phyloP scores from a whole-genome alignment of 257 asterid genomes.

The Fraxinus quadrangulata region DNA sequence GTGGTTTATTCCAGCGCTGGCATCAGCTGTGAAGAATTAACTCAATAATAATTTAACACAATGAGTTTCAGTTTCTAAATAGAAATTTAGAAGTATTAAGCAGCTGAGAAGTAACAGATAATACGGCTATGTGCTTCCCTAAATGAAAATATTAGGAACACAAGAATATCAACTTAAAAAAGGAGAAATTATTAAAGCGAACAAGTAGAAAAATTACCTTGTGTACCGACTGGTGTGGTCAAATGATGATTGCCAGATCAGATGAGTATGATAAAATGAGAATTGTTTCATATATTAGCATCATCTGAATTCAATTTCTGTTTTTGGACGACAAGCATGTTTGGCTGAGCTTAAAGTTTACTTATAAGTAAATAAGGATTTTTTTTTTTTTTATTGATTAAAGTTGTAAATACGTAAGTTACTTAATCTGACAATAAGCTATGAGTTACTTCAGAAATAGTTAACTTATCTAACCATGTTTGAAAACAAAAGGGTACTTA shows the following conservation, averaged over 20 bases:
- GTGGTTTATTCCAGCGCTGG: not conserved
- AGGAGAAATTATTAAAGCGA: not conserved
- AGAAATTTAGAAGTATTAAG: not conserved
- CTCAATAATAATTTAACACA: not conserved
- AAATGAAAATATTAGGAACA: not conserved
- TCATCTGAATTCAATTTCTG: slow-evolving; percentile 20
- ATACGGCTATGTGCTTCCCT: not conserved
- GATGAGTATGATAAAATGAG: slow-evolving; percentile 35
- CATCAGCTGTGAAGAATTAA: too few species aligned
- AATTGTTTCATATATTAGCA: slow-evolving; percentile 36
- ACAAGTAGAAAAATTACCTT: slow-evolving; percentile 48
- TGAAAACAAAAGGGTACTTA: not conserved
- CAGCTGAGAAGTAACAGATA: not conserved
- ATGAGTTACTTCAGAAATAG: not conserved
- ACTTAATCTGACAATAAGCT: too few species aligned
- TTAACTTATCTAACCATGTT: not conserved
- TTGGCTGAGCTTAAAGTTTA: too few species aligned
- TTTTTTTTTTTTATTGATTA: too few species aligned
- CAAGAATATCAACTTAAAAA: not conserved
- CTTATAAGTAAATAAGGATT: too few species aligned
- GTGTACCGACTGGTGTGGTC: slow-evolving; percentile 64
- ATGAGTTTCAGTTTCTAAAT: not conserved
- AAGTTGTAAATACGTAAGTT: not conserved
- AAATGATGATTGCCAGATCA: slow-evolving; percentile 37
- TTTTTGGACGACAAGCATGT: not conserved